These are phyloP conservation scores for Colletotrichum caudatum DNA, from an alignment of 2,329 filamentous ascomycete species.

Conservation along the genomic window DNA sequence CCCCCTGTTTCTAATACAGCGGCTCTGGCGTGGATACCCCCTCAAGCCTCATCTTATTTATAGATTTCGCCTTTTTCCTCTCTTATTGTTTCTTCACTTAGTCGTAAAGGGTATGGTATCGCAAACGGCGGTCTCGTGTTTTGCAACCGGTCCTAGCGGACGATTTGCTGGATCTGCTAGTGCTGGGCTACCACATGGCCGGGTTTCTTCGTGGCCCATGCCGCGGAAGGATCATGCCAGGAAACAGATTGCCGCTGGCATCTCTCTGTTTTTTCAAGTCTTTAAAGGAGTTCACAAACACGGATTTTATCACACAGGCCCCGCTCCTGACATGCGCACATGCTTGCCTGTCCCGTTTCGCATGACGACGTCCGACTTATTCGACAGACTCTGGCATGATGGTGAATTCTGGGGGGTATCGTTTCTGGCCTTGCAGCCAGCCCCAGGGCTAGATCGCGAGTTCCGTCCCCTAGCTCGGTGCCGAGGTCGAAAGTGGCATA, in stretches of 20 bases:
- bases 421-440: slow-evolving; percentile 1
- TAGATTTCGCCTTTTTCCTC: background rate
- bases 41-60: background rate
- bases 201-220: slow-evolving; percentile 3
- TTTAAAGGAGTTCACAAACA: background rate
- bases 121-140: background rate
- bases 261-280: background rate
- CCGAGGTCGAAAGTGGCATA: slow-evolving; percentile 15
- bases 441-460: slow-evolving; percentile 3
- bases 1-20: background rate
- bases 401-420: background rate
- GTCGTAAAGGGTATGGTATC: background rate
- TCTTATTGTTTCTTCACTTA: background rate
- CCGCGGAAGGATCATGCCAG: background rate
- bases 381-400: background rate
- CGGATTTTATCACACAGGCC: background rate
- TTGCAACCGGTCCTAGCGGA: slow-evolving; percentile 12
- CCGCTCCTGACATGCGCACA: background rate
- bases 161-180: background rate
- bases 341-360: slow-evolving; percentile 3
- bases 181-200: background rate
- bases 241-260: background rate
- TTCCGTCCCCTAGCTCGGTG: slow-evolving; percentile 11
- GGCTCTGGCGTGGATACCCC: slow-evolving; percentile 1
- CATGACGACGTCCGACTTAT: slow-evolving; percentile 19